Conservation (phyloP, 331 rosid genomes). For the Dryas integrifolia region DNA sequence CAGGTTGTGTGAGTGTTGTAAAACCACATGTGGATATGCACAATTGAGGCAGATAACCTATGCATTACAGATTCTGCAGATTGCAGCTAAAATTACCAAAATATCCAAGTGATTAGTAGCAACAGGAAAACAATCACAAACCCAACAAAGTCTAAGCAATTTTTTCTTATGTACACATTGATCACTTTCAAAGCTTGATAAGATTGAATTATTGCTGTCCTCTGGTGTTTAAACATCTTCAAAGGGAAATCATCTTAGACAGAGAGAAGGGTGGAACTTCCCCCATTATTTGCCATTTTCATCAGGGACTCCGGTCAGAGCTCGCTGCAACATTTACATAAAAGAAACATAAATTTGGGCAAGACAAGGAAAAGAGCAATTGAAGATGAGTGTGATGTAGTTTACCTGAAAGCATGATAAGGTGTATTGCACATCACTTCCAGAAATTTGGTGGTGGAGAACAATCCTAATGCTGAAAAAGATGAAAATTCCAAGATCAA, state of each 20-base stretch:
- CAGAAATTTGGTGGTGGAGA: conserved; percentile 77
- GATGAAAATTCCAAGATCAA: not conserved
- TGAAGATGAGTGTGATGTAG: not conserved
- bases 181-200: not conserved
- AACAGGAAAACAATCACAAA: not conserved
- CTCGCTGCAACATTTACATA: conserved; percentile 43
- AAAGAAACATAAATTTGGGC: not conserved
- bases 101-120: not conserved
- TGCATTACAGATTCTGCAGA: not conserved
- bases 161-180: conserved; percentile 1
- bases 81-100: not conserved
- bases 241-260: not conserved
- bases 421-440: conserved; percentile 51
- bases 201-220: conserved; percentile 7
- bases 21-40: too few species aligned
- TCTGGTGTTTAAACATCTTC: not conserved
- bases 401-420: conserved; percentile 75
- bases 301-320: conserved; percentile 37
- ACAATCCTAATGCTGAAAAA: conserved; percentile 66
- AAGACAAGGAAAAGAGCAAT: not conserved
- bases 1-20: too few species aligned
- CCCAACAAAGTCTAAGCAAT: not conserved
- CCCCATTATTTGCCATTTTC: conserved; percentile 53
- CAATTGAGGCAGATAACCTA: too few species aligned
- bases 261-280: not conserved